A percentile compares a stretch with the other conserved stretches of the same genome.
phyloP scores from a whole-genome alignment of 2,329 filamentous ascomycete genomes.

The Cercospora brassicicola region DNA sequence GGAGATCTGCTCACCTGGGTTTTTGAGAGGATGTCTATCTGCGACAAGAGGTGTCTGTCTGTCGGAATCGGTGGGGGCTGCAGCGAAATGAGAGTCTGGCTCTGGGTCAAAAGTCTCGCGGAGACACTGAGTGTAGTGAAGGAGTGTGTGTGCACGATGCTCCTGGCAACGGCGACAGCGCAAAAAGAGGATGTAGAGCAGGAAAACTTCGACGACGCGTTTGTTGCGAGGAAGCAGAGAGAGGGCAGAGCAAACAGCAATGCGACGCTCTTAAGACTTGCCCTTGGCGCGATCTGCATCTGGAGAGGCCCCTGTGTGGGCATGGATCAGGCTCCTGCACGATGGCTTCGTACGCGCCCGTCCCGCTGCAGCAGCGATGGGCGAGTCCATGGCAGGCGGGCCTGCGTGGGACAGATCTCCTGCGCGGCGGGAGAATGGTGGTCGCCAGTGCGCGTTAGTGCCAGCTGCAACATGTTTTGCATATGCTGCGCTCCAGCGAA shows the following conservation, averaged over 20 bases:
- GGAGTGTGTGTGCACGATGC: constrained; percentile 29
- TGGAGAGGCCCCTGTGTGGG: constrained; percentile 17
- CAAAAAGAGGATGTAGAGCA: not conserved
- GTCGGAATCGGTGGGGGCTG: constrained; percentile 12
- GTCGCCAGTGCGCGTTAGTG: not conserved
- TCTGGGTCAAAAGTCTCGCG: constrained; percentile 25
- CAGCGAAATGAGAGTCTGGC: constrained; percentile 29
- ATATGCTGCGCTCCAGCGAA: constrained; percentile 1
- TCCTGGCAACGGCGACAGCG: constrained; percentile 24
- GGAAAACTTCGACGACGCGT: not conserved
- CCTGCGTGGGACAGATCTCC: constrained; percentile 21
- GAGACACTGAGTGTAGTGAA: constrained; percentile 17
- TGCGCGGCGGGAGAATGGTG: constrained; percentile 20
- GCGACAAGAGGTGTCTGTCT: constrained; percentile 12
- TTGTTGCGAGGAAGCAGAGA: constrained; percentile 9
- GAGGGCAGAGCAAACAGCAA: not conserved
- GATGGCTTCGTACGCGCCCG: constrained; percentile 25
- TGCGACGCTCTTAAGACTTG: constrained; percentile 25
- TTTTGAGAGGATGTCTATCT: constrained; percentile 11
- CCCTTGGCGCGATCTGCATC: constrained; percentile 29
- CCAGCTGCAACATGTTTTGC: constrained; percentile 12
- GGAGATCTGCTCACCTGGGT: constrained; percentile 18
- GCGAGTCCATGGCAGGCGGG: constrained; percentile 16
- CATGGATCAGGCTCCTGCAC: constrained; percentile 20
- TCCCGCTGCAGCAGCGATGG: constrained; percentile 14